phyloP scores from a whole-genome alignment of 441 rosid genomes.

The Eruca vesicaria region DNA sequence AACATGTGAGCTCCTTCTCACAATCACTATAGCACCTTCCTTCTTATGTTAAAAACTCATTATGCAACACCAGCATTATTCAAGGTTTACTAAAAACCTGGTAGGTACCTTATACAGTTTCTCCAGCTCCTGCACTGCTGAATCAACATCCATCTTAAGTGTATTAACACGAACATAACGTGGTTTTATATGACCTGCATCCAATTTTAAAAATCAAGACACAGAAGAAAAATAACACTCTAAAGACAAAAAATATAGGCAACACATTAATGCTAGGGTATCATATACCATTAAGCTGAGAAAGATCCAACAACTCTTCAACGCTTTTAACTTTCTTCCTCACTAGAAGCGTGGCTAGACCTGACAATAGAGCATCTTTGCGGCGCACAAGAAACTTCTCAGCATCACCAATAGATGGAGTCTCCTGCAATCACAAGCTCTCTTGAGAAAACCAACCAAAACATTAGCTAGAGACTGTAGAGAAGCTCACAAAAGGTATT shows the following conservation, averaged over 20 bases:
- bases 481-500: not conserved
- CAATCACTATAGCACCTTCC: constrained; percentile 8
- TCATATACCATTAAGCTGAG: constrained; percentile 54
- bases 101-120: constrained; percentile 53
- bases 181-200: constrained; percentile 66
- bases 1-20: not conserved
- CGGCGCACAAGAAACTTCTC: constrained; percentile 67
- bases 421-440: constrained; percentile 43
- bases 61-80: not conserved
- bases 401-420: constrained; percentile 58
- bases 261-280: not conserved
- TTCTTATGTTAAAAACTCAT: constrained; percentile 2
- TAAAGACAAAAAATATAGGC: not conserved
- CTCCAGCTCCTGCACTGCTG: constrained; percentile 58
- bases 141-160: constrained; percentile 64
- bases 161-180: constrained; percentile 89
- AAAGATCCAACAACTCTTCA: constrained; percentile 55
- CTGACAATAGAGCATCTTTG: constrained; percentile 52
- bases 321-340: constrained; percentile 57
- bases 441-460: constrained; percentile 21
- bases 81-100: not conserved
- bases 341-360: constrained; percentile 62
- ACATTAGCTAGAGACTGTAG: not conserved
- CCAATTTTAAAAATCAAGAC: constrained; percentile 26
- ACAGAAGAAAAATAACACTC: not conserved